Evolutionary conservation across 2,329 filamentous ascomycete species (phyloP).

Genomic region (Hypoxylon sp.): DNA sequence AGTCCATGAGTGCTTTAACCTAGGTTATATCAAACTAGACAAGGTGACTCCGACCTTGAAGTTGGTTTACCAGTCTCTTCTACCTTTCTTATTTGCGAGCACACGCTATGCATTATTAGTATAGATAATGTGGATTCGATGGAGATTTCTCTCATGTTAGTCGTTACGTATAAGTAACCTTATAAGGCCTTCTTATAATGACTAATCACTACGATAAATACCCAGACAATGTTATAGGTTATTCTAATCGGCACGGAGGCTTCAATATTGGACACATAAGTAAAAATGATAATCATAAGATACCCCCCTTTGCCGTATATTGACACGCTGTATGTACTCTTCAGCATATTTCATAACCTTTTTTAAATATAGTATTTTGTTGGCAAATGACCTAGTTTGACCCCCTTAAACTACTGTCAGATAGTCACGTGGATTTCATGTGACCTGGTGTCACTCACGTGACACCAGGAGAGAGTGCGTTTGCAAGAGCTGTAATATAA

Average conservation of each 20-base stretch:
- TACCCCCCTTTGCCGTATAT: too few relatives aligned
- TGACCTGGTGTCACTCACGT: too few relatives aligned
- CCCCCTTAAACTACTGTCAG: not conserved
- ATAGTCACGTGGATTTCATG: too few relatives aligned
- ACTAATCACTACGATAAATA: not conserved
- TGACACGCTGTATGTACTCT: too few relatives aligned
- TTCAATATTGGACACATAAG: too few relatives aligned
- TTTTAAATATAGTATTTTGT: too few relatives aligned
- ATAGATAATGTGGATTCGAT: not conserved
- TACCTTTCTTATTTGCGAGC: not conserved
- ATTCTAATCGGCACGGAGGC: too few relatives aligned
- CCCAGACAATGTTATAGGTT: too few relatives aligned
- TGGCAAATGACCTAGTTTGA: not conserved
- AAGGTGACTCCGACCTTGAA: not conserved
- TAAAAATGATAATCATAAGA: too few relatives aligned
- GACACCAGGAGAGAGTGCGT: too few relatives aligned
- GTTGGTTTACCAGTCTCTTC: not conserved
- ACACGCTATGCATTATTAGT: not conserved
- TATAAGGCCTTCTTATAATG: not conserved
- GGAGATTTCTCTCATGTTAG: not conserved
- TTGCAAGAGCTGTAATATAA: too few relatives aligned
- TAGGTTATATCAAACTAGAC: not conserved
- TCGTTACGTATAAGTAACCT: not conserved
- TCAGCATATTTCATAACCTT: too few relatives aligned
- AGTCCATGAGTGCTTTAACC: not conserved